These are phyloP conservation scores for Astragalus membranaceus DNA, from an alignment of 306 rosid species.

Conservation along the genomic window DNA sequence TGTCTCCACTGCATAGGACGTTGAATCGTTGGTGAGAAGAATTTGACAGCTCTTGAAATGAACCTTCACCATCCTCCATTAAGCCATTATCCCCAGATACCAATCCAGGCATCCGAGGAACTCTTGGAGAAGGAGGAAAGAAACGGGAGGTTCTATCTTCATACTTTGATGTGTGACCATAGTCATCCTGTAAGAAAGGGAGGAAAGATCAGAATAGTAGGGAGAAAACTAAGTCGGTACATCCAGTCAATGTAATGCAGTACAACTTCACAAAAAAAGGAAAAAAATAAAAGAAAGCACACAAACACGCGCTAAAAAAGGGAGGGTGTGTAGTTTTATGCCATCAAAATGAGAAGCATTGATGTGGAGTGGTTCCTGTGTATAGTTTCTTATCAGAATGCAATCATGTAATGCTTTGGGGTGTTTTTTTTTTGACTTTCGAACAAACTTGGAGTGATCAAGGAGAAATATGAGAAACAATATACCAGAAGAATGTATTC, in stretches of 20 bases:
- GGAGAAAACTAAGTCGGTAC: neutral
- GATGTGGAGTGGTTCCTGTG: neutral
- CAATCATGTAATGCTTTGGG: neutral
- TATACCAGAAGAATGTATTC: too few species aligned
- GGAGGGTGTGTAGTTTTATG: neutral
- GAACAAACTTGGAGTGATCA: neutral
- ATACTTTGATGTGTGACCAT: constrained; percentile 45
- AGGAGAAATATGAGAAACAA: too few species aligned
- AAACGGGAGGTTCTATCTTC: constrained; percentile 92
- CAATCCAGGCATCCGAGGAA: constrained; percentile 85
- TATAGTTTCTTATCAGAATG: neutral
- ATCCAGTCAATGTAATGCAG: neutral
- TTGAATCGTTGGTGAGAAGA: constrained; percentile 84
- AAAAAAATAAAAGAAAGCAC: neutral
- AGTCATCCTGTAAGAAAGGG: constrained; percentile 50
- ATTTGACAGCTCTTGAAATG: constrained; percentile 74
- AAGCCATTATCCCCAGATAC: constrained; percentile 85
- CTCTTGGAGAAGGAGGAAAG: constrained; percentile 91
- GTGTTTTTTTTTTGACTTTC: neutral
- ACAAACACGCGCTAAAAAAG: neutral
- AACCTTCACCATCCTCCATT: constrained; percentile 80
- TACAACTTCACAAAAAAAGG: neutral
- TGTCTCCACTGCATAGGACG: constrained; percentile 87
- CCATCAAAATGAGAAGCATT: neutral
- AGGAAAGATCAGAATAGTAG: constrained; percentile 7